These are phyloP conservation scores for Exophiala oligosperma DNA, from an alignment of 2,329 filamentous ascomycete genomes.

Conservation along the genomic window DNA sequence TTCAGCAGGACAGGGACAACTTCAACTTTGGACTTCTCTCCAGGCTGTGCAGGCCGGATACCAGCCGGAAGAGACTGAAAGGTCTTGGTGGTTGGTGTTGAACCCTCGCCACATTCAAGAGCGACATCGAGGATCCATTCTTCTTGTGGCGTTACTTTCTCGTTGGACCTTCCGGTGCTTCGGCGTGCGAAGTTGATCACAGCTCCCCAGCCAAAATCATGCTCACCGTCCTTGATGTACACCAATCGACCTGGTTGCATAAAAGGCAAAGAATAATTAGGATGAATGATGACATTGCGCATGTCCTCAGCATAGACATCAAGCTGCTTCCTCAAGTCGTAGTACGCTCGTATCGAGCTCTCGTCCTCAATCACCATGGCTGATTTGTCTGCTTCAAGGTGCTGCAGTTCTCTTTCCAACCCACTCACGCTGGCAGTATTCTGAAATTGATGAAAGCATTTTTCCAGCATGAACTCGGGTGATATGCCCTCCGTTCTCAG, in stretches of 20 bases:
- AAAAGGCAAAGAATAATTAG: constrained; percentile 80
- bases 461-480: constrained; percentile 97
- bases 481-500: constrained; percentile 99
- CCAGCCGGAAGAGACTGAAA: constrained; percentile 66
- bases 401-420: constrained; percentile 78
- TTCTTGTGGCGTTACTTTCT: constrained; percentile 72
- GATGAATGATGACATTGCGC: constrained; percentile 87
- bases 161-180: constrained; percentile 64
- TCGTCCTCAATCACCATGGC: constrained; percentile 81
- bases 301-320: constrained; percentile 84
- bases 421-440: constrained; percentile 83
- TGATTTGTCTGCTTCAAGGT: constrained; percentile 73
- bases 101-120: constrained; percentile 59
- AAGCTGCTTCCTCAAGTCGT: constrained; percentile 81
- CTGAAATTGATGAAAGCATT: constrained; percentile 98
- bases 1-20: constrained; percentile 83
- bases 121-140: constrained; percentile 81
- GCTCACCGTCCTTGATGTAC: constrained; percentile 74
- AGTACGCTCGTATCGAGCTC: constrained; percentile 87
- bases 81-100: constrained; percentile 57
- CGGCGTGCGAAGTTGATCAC: constrained; percentile 73
- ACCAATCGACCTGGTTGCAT: constrained; percentile 86
- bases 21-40: constrained; percentile 71
- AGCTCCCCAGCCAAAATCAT: constrained; percentile 93
- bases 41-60: constrained; percentile 60